Base-by-base conservation (phyloP, 495 filamentous ascomycete genomes). In the Gamarada debralockiae region DNA sequence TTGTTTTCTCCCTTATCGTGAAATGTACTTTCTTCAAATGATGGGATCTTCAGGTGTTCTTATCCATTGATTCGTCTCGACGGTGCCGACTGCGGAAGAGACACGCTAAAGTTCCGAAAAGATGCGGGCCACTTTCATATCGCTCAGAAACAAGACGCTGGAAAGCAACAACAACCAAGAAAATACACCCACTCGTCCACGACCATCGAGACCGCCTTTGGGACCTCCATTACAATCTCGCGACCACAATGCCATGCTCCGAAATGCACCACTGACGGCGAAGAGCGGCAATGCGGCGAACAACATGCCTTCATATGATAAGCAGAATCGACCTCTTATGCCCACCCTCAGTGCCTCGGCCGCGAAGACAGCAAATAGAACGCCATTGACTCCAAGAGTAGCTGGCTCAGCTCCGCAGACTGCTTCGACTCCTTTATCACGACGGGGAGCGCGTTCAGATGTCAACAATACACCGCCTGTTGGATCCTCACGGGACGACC, bases 271-370 rank as follows among this genome's bases (percentile, higher is more conserved):
- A 39, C 34, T 54, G 9, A 49, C 21, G 31, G 42, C 52, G 18
- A 60, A 54, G 34, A 60, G 50, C 47, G 59, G 56, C 24, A 65
- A 62, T 49, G 53, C 54, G 18, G 27, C 27, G 27, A 29, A 29
- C 27, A 66, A 55, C 50, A 79, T 77, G 76, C 73, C 69, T 64
- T 47, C 58, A 14, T 67, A 64, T 67, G 76, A 79, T 73, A 80
- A 79, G 73, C 74, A 77, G 66, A 68, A 68, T 65, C 76, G 60
- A 73, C 76, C 52, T 15, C 46, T 64, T 17, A 60, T 62, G 53
- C 77, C 78, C 21, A 73, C 68, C 9, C 71, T 79, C 53, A 76
- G 70, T 53, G 65, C 74, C 17, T 29, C 27, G 27, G 66, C 73
- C 3, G 69, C 70, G 46, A 68, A 72, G 17, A 56, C 65, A 15